Base-by-base conservation (phyloP, 768 basidiomycete species). In the Mrakia hoshinonis region DNA sequence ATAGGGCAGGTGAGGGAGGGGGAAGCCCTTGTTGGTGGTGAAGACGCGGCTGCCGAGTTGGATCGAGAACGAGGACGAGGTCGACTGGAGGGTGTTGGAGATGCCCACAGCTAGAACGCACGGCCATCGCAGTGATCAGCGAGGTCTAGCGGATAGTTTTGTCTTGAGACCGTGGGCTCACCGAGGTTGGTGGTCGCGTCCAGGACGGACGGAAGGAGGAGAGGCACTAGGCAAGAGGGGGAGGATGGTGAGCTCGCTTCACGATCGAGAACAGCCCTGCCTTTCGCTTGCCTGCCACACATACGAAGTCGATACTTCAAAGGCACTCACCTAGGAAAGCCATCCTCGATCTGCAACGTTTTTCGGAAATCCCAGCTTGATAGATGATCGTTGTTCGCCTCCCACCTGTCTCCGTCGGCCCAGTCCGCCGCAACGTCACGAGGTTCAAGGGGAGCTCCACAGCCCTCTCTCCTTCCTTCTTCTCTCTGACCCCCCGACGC, bases 21-120 rank as follows among this genome's bases (percentile, higher is more conserved):
- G 74, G 67, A 78, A 78, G 20, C 68, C 54, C 46, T 76, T 73
- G 24, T 61, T 58, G 34, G 74, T 75, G 11, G 75, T 70, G 54
- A 75, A 78, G 36, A 78, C 77, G 15, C 58, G 67, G 31, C 43
- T 54, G 22, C 77, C 77, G 63, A 78, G 73, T 66, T 77, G 75
- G 69, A 78, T 65, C 13, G 76, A 74, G 34, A 78, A 73, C 10
- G 73, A 73, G n/a, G 74, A 73, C 3, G 58, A 58, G 52, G 73
- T 73, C 38, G 74, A 75, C 49, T 77, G 76, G 34, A 75, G 43
- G 10, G 76, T 74, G 68, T 78, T 78, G 65, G 76, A 74, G 47
- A 78, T 73, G 0, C 77, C 77, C 39, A 78, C 72, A n/a, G 43
- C 70, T 58, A 12, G 26, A 51, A n/a, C n/a, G n/a, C n/a, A n/a